Evolutionary conservation across 2,329 filamentous ascomycete species (phyloP).

Genomic region (Scolecobasidium constrictum): DNA sequence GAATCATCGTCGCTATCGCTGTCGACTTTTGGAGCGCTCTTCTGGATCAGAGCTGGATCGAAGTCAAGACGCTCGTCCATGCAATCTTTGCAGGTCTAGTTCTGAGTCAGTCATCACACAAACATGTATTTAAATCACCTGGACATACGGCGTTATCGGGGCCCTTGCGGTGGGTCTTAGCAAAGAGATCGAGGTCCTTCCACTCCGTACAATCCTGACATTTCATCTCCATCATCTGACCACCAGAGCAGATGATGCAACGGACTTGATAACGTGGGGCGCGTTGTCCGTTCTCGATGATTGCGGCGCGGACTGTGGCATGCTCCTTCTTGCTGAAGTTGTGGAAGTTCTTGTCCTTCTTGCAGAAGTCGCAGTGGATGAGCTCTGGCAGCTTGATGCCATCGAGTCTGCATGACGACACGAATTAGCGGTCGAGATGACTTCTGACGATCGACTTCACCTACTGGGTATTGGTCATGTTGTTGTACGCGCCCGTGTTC

Average conservation of each 20-base stretch:
- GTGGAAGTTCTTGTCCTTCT: not conserved
- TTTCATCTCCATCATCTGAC: not conserved
- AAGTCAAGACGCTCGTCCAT: not conserved
- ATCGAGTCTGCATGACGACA: no score
- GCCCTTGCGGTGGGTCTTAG: not conserved
- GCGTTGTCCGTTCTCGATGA: not conserved
- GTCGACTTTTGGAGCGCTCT: not conserved
- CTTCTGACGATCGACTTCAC: no score
- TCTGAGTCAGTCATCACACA: no score
- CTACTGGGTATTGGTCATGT: not conserved
- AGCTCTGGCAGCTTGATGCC: not conserved
- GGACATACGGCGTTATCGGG: not conserved
- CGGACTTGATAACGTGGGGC: not conserved
- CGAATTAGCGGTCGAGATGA: no score
- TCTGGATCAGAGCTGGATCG: not conserved
- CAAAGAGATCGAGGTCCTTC: not conserved
- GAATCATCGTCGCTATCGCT: not conserved
- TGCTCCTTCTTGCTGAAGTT: not conserved
- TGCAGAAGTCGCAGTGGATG: not conserved
- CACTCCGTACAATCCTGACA: not conserved
- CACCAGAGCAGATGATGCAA: not conserved
- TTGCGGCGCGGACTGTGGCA: not conserved
- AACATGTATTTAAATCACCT: no score
- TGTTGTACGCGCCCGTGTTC: not conserved
- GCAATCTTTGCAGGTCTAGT: not conserved